Evolutionary conservation across 2,329 filamentous ascomycete species (phyloP), one percentile per base, ranked within the genome.

Genomic region (Diplodia scrobiculata): DNA sequence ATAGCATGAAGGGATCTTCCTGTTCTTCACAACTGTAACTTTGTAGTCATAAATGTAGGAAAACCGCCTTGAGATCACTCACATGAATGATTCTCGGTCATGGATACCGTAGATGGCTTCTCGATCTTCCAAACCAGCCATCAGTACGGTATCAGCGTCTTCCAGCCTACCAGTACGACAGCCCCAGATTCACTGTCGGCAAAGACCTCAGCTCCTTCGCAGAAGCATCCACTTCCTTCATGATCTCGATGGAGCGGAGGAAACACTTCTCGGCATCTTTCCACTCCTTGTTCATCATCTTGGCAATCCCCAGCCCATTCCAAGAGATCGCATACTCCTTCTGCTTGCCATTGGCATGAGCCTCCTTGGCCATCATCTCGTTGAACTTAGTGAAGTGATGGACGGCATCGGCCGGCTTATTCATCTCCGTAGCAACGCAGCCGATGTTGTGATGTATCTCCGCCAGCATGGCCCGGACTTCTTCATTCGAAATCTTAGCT

Each of bases 121-220:
- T 27, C 69, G 53, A 25, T 65, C 51, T 17, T 27, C 19, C 14
- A 70, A 51, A 3, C 67, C 67, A 17, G 68, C 47, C 45, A 41
- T 48, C 17, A 71, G 34, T 2, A 63, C 63, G 1, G 5, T 48
- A n/a, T 60, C n/a, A 2, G 70, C 70, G 27, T 70, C 55, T 45
- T 59, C 60, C 41, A 65, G 38, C 25, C 65, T 41, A 7, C 36
- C 70, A 72, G 51, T 69, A 70, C 11, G 67, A 67, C 1, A 70
- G 60, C 1, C 70, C 71, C 5, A 72, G 64, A 27, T 72, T 72
- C 2, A 68, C 70, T 9, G 66, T 34, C 0, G 71, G 71, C 17
- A 72, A 47, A 32, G 70, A 68, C 1, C 68, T 34, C 29, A 63
- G 19, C 19, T 59, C 41, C 11, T 47, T 59, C 14, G 64, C 52